Evolutionary conservation across 2,329 filamentous ascomycete species (phyloP).

Genomic region (Aspergillus thermomutatus): DNA sequence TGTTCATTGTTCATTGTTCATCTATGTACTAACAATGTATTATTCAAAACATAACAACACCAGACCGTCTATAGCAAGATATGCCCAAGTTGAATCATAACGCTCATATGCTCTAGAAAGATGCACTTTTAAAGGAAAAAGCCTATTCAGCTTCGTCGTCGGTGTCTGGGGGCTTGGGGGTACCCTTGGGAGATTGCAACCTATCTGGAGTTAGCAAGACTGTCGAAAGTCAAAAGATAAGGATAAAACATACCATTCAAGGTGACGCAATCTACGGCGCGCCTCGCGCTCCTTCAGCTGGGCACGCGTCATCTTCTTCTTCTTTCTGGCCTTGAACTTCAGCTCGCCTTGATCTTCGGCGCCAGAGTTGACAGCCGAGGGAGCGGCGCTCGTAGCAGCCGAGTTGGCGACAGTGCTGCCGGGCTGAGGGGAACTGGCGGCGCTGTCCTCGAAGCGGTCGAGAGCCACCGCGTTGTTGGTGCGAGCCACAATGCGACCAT

Average conservation of each 20-base stretch:
- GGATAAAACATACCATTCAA: slow-evolving; percentile 50
- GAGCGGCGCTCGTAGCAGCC: slow-evolving; percentile 58
- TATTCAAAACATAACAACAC: slow-evolving; percentile 1
- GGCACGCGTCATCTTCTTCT: slow-evolving; percentile 99
- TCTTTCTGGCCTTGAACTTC: slow-evolving; percentile 86
- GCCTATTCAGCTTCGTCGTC: slow-evolving; percentile 62
- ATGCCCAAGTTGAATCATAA: slow-evolving; percentile 1
- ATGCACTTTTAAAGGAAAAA: slow-evolving; percentile 7
- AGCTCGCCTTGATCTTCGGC: slow-evolving; percentile 74
- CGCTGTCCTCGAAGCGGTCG: slow-evolving; percentile 83
- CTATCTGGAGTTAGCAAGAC: slow-evolving; percentile 48
- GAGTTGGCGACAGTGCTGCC: slow-evolving; percentile 56
- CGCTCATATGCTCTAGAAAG: slow-evolving; percentile 1
- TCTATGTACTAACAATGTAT: slow-evolving; percentile 2
- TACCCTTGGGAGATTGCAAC: slow-evolving; percentile 83
- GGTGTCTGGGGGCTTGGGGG: slow-evolving; percentile 71
- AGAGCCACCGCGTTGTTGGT: slow-evolving; percentile 69
- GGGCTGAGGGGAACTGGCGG: slow-evolving; percentile 56
- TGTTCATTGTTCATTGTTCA: neutral
- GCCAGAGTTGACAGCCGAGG: slow-evolving; percentile 73
- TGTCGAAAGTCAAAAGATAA: neutral
- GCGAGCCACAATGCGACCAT: slow-evolving; percentile 82
- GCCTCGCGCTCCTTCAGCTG: slow-evolving; percentile 92
- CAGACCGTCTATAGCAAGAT: slow-evolving; percentile 3
- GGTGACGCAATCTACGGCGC: slow-evolving; percentile 78